A percentile compares a stretch with the other conserved stretches of the same genome.
These are phyloP conservation scores for Phytophthora fragariaefolia DNA, from an alignment of 352 stramenopile species.

Conservation along the genomic window DNA sequence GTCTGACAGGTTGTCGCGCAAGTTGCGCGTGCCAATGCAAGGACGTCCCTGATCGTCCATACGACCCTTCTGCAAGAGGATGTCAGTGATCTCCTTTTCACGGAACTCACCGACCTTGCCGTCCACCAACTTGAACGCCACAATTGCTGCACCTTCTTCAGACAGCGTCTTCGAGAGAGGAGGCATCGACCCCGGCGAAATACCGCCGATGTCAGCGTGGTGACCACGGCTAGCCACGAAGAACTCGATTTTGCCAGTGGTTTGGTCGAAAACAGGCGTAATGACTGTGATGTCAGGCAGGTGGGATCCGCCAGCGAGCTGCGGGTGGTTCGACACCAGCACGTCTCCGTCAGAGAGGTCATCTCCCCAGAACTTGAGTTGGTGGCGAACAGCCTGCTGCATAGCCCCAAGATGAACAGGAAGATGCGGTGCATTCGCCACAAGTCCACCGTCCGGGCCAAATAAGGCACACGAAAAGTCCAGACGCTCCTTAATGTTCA, in stretches of 20 bases:
- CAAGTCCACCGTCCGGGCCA: conserved; percentile 96
- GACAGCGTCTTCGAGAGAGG: conserved; percentile 95
- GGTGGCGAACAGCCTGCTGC: conserved; percentile 97
- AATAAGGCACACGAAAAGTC: conserved; percentile 99
- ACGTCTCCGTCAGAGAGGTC: conserved; percentile 97
- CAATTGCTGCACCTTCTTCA: conserved; percentile 99
- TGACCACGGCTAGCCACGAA: conserved; percentile 98
- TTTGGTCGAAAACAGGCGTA: conserved; percentile 97
- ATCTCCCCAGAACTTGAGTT: conserved; percentile 91
- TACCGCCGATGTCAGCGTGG: conserved; percentile 98
- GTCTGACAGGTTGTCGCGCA: conserved; percentile 98
- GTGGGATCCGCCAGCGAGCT: conserved; percentile 96
- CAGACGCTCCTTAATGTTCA: conserved; percentile 99
- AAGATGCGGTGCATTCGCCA: conserved; percentile 99
- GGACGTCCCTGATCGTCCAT: conserved; percentile 81
- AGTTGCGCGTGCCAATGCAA: conserved; percentile 94
- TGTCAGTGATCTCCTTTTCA: conserved; percentile 96
- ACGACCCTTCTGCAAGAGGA: conserved; percentile 93
- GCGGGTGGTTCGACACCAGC: conserved; percentile 98
- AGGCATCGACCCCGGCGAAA: conserved; percentile 96
- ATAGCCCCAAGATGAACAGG: conserved; percentile 99
- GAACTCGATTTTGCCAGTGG: conserved; percentile 94
- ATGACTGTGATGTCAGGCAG: conserved; percentile 99
- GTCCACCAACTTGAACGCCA: conserved; percentile 99
- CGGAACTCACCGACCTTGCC: conserved; percentile 94